Evolutionary conservation across 2,329 filamentous ascomycete species (phyloP).

Genomic region (Onygena corvina): DNA sequence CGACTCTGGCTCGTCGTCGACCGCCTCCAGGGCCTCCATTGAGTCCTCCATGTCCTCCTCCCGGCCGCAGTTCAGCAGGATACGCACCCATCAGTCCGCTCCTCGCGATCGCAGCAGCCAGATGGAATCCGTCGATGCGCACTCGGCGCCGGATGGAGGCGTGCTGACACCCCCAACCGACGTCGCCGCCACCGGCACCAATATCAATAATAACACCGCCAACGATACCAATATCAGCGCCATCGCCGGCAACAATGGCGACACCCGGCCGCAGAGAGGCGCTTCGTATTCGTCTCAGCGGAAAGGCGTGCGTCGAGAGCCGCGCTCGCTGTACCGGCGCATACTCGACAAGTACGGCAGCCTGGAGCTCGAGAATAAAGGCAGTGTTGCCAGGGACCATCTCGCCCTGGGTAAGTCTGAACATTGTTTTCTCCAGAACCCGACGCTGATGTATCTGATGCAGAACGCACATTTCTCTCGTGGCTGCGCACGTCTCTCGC

Average conservation of each 20-base stretch:
- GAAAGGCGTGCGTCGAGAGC: neutral
- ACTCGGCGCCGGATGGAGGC: neutral
- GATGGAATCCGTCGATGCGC: neutral
- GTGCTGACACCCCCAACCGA: too few relatives aligned
- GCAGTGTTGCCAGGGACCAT: slow-evolving; percentile 54
- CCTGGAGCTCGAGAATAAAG: slow-evolving; percentile 54
- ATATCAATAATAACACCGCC: neutral
- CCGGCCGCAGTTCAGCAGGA: slow-evolving; percentile 4
- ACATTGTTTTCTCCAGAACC: slow-evolving; percentile 10
- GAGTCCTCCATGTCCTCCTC: neutral
- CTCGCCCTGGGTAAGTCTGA: slow-evolving; percentile 46
- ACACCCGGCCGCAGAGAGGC: neutral
- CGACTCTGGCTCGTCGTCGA: neutral
- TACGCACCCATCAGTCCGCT: slow-evolving; percentile 3
- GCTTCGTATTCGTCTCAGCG: slow-evolving; percentile 1
- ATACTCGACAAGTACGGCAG: slow-evolving; percentile 46
- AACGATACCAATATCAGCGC: neutral
- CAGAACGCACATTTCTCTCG: slow-evolving; percentile 56
- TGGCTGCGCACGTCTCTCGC: slow-evolving; percentile 55
- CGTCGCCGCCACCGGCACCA: neutral
- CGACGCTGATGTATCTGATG: slow-evolving; percentile 9
- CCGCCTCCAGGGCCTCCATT: neutral
- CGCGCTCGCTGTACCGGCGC: neutral
- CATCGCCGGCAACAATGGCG: neutral
- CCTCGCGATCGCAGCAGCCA: slow-evolving; percentile 1